Conservation (phyloP, 768 basidiomycete species). For the Lactarius indigo region DNA sequence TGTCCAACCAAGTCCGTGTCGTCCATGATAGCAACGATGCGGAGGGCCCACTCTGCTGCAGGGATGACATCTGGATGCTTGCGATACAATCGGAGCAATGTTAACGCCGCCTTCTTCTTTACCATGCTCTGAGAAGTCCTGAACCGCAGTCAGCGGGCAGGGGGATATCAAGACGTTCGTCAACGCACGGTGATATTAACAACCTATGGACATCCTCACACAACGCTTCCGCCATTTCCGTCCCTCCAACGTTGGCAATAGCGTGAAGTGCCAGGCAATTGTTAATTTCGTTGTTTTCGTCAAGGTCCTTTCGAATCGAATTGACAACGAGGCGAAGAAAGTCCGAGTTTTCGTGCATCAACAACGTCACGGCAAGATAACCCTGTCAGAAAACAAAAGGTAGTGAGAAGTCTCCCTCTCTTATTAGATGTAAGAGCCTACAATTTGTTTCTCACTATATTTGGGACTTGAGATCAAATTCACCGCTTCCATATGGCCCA, state of each 20-base stretch:
- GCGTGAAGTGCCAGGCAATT: slow-evolving; percentile 97
- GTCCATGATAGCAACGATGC: slow-evolving; percentile 95
- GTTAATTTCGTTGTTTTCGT: slow-evolving; percentile 89
- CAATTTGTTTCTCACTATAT: slow-evolving; percentile 99
- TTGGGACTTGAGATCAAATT: slow-evolving; percentile 94
- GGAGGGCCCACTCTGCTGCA: slow-evolving; percentile 91
- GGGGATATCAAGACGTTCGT: background rate
- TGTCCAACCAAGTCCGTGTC: slow-evolving; percentile 72
- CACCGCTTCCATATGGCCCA: slow-evolving; percentile 99
- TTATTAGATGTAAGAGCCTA: slow-evolving; percentile 38
- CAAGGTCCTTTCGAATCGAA: slow-evolving; percentile 95
- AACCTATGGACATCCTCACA: slow-evolving; percentile 91
- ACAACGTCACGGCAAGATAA: slow-evolving; percentile 91
- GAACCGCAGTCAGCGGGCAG: slow-evolving; percentile 23
- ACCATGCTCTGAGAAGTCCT: slow-evolving; percentile 95
- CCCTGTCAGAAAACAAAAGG: slow-evolving; percentile 50
- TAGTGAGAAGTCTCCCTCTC: slow-evolving; percentile 19
- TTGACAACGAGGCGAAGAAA: slow-evolving; percentile 96
- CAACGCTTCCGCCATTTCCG: slow-evolving; percentile 97
- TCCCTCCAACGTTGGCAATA: slow-evolving; percentile 96
- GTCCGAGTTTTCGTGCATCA: slow-evolving; percentile 99
- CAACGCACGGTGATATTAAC: slow-evolving; percentile 84
- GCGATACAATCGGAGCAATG: slow-evolving; percentile 86
- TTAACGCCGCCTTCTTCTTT: slow-evolving; percentile 97
- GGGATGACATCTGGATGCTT: slow-evolving; percentile 95